These are phyloP conservation scores for Harringtonia aguacate DNA, from an alignment of 2,329 filamentous ascomycete genomes.

Conservation along the genomic window DNA sequence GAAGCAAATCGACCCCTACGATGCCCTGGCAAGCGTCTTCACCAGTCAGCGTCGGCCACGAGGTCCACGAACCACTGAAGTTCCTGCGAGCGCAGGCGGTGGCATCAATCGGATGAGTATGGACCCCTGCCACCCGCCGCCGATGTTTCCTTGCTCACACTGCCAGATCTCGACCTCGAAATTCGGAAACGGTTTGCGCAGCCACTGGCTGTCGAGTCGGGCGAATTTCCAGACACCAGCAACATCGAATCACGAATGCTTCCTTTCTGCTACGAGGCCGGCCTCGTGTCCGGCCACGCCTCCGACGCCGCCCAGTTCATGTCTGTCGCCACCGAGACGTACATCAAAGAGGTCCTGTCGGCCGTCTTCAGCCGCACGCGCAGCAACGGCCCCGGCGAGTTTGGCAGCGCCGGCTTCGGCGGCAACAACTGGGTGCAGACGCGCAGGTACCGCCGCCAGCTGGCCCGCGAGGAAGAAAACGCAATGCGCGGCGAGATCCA, in stretches of 20 bases:
- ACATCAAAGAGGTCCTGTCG: slow-evolving; percentile 55
- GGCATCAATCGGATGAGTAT: slow-evolving; percentile 73
- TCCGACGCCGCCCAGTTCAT: slow-evolving; percentile 53
- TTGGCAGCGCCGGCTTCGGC: slow-evolving; percentile 51
- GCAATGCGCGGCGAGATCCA: slow-evolving; percentile 62
- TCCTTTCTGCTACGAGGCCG: slow-evolving; percentile 57
- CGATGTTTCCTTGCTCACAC: background rate
- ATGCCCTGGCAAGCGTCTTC: slow-evolving; percentile 41
- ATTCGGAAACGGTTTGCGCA: slow-evolving; percentile 56
- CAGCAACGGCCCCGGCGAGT: slow-evolving; percentile 53
- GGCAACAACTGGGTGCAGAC: slow-evolving; percentile 68
- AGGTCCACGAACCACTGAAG: slow-evolving; percentile 40
- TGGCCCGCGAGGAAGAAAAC: slow-evolving; percentile 65
- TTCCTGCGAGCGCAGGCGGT: slow-evolving; percentile 52
- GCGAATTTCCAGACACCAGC: slow-evolving; percentile 57
- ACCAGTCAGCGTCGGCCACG: slow-evolving; percentile 37
- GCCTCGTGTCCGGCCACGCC: slow-evolving; percentile 47
- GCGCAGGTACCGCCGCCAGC: slow-evolving; percentile 62
- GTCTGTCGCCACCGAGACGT: slow-evolving; percentile 54
- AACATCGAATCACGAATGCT: slow-evolving; percentile 55
- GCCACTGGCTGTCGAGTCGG: slow-evolving; percentile 55
- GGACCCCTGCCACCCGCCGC: slow-evolving; percentile 17
- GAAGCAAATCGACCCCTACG: slow-evolving; percentile 45
- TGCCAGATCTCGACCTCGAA: slow-evolving; percentile 52
- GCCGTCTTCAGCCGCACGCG: slow-evolving; percentile 53